Base-by-base conservation (phyloP, 768 basidiomycete genomes). In the Hebeloma cylindrosporum region DNA sequence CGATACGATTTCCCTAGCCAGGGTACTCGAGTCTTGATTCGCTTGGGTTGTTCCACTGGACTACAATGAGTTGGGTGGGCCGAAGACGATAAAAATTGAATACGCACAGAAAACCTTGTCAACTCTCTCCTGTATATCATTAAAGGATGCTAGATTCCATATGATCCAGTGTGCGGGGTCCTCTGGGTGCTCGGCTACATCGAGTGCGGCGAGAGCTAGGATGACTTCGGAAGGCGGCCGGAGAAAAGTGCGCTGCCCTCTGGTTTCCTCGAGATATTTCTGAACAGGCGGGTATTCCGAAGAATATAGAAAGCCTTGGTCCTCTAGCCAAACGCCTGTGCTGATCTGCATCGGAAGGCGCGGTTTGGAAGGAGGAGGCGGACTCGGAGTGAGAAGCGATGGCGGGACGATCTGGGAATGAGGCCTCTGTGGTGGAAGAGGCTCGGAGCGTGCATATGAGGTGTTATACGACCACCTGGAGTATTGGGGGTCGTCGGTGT, bases 161-260 rank as follows among this genome's bases (percentile, higher is more conserved):
- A 85, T 77, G n/a, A 79, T 62, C 75, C 78, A 79, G 54, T 83
- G 82, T 5, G 73, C 77, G 10, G 74, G 74, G 59, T 82, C 74
- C 22, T 70, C 67, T 11, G 75, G 75, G 36, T 69, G 66, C 53
- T 78, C 73, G 52, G 82, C 74, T 9, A 84, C 76, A 7, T 74
- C 72, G 48, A 85, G 74, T 2, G 83, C 83, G 3, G 76, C 78
- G 40, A 85, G 75, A 20, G 75, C 72, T 48, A 80, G 73, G 44
- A 83, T 60, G 45, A 71, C 56, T 45, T 74, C 63, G 30, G 72
- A 68, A 38, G 77, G 56, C 26, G 67, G 45, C 25, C 63, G 3
- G 42, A 76, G 66, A 48, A 79, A 62, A 8, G 53, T 63, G 59
- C 66, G 64, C 60, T 52, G 66, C 51, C 40, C 37, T 44, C 74